Evolutionary conservation across 805 yeast species (phyloP).

Genomic region (Wickerhamiella spandovensis): DNA sequence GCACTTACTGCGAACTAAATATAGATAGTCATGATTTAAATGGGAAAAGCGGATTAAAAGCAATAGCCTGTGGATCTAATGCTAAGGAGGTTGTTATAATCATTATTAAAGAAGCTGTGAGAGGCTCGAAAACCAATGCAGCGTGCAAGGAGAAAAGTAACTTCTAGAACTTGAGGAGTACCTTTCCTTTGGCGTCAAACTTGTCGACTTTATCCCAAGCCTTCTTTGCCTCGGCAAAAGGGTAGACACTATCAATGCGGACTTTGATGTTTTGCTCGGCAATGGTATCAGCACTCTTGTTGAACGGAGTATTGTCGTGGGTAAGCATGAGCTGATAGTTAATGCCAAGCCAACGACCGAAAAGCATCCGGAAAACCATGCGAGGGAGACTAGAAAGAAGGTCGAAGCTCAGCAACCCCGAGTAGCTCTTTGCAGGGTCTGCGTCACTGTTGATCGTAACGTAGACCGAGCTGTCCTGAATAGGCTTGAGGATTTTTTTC

Average conservation of each 20-base stretch:
- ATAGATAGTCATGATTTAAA: too few relatives aligned
- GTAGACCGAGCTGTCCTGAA: slow-evolving; percentile 35
- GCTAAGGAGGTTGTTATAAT: too few relatives aligned
- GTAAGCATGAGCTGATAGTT: slow-evolving; percentile 16
- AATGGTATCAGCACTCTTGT: slow-evolving; percentile 22
- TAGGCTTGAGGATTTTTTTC: slow-evolving; percentile 33
- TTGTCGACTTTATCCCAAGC: slow-evolving; percentile 38
- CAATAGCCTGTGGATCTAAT: too few relatives aligned
- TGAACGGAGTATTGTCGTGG: background rate
- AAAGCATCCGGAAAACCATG: slow-evolving; percentile 17
- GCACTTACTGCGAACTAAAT: too few relatives aligned
- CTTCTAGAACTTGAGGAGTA: slow-evolving; percentile 31
- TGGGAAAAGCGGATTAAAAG: too few relatives aligned
- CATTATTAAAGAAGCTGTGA: too few relatives aligned
- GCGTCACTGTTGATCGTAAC: slow-evolving; percentile 46
- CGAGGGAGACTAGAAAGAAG: slow-evolving; percentile 11
- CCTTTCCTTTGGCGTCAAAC: slow-evolving; percentile 51
- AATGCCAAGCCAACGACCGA: slow-evolving; percentile 22
- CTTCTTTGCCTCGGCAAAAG: slow-evolving; percentile 35
- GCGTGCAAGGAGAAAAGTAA: too few relatives aligned
- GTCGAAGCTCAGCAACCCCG: background rate
- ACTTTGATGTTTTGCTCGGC: slow-evolving; percentile 32
- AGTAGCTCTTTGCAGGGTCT: slow-evolving; percentile 8
- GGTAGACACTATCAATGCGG: slow-evolving; percentile 39
- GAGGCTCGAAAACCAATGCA: too few relatives aligned